Evolutionary conservation across 257 asterid genomes (phyloP).

Genomic region (Verbena officinalis): DNA sequence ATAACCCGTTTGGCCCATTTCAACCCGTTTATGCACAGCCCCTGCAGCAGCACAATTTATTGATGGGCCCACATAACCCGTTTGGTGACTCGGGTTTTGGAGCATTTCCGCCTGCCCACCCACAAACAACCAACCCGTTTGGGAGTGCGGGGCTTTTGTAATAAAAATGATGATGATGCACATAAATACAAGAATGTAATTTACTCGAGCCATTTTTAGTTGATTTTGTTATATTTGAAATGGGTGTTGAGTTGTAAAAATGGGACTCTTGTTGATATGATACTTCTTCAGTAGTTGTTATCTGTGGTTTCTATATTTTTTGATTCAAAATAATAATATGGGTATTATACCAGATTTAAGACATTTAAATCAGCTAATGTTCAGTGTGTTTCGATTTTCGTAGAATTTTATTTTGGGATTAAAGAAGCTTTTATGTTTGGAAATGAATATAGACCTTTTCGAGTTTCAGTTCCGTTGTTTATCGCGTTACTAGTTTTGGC

Average conservation of each 20-base stretch:
- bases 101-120: constrained; percentile 65
- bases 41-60: constrained; percentile 52
- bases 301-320: background rate
- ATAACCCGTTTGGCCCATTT: constrained; percentile 77
- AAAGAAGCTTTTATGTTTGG: too few relatives aligned
- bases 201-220: constrained; percentile 38
- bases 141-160: constrained; percentile 68
- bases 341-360: background rate
- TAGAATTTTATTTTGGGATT: too few relatives aligned
- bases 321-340: background rate
- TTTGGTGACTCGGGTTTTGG: constrained; percentile 72
- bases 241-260: constrained; percentile 52
- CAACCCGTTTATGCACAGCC: constrained; percentile 63
- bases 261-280: constrained; percentile 9
- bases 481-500: too few relatives aligned
- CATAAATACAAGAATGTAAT: constrained; percentile 34
- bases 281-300: background rate
- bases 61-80: constrained; percentile 69
- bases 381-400: too few relatives aligned
- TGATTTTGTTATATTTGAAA: constrained; percentile 43
- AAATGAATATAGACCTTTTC: too few relatives aligned
- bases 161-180: constrained; percentile 21
- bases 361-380: background rate
- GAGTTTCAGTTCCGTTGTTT: too few relatives aligned
- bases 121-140: constrained; percentile 71